Conservation (phyloP, 225 moss, liverwort and hornwort genomes). For the Asterella californica region DNA sequence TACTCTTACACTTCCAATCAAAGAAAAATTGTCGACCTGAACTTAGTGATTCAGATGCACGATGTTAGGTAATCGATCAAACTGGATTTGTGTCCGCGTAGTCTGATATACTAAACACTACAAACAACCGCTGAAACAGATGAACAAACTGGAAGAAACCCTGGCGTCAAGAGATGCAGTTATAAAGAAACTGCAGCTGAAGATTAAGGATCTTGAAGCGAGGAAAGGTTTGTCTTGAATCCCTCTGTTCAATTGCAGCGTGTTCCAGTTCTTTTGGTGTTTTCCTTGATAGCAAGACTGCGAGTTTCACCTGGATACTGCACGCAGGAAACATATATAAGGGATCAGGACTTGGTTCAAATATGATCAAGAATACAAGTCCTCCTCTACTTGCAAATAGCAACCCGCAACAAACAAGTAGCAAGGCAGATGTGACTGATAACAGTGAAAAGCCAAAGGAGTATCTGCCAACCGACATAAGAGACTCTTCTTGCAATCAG, state of each 20-base stretch:
- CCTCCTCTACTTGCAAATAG: not conserved
- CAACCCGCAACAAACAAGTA: constrained; percentile 13
- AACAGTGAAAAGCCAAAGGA: constrained; percentile 5
- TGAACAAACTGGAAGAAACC: constrained; percentile 47
- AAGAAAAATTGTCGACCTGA: no score
- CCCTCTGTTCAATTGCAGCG: not conserved
- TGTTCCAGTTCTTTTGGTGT: not conserved
- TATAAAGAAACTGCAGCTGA: constrained; percentile 49
- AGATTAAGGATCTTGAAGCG: constrained; percentile 45
- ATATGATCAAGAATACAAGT: constrained; percentile 7
- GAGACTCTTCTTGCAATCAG: constrained; percentile 1
- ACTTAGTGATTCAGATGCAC: no score
- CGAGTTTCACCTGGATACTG: not conserved
- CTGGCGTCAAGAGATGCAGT: constrained; percentile 44
- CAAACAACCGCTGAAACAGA: constrained; percentile 43
- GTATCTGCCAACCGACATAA: not conserved
- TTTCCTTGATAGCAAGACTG: not conserved
- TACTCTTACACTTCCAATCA: no score
- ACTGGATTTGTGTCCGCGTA: not conserved
- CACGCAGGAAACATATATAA: not conserved
- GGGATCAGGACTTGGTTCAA: constrained; percentile 11
- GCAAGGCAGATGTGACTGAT: constrained; percentile 2
- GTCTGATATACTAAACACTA: constrained; percentile 3
- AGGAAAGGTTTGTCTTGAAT: constrained; percentile 25
- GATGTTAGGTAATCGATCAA: not conserved